Base-by-base conservation (phyloP, 495 filamentous ascomycete genomes). In the Hypoxylon subgilvum region DNA sequence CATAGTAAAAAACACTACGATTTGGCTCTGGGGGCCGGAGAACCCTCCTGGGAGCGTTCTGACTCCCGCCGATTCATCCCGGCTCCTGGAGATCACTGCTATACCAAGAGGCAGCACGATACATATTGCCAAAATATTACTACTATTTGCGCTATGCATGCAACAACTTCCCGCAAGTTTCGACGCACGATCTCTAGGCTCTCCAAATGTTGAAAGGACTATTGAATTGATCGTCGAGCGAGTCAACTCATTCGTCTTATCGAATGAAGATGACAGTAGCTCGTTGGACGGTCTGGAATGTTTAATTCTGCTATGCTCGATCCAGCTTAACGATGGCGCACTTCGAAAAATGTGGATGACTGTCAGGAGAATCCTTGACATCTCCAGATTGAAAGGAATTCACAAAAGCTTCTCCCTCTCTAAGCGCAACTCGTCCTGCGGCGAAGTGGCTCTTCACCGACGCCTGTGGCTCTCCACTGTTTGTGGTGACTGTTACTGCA, bases 291-390 rank as follows among this genome's bases (percentile, higher is more conserved):
- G 41, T 13, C 31, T 56, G 28, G 39, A 56, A 23, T 56, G 52
- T 6, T 9, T 45, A 0, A 36, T 17, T 38, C 31, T 56, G 4
- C 32, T 56, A 22, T 31, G 52, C 41, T 39, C 23, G 10, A 46
- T 56, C 25, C 22, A 56, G n/a, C 31, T 56, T 22, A 56, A 56
- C 52, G 52, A 56, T 25, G 52, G 52, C 18, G 40, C 39, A 27
- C 13, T 56, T 31, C 52, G 52, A 18, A 47, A 56, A 22, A 18
- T 42, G 5, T 56, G 52, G 52, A 36, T 56, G 40, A 39, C 34
- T 13, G 38, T 56, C 32, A 44, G 52, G 23, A 44, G 52, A 28
- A 14, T 46, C 17, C 41, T 56, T 16, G 52, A 56, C 31, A 46
- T 56, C 25, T 40, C 41, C 18, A 44, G 52, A 21, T 22, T 56